phyloP scores from a whole-genome alignment of 2,329 filamentous ascomycete genomes.

The Neoscytalidium dimidiatum region DNA sequence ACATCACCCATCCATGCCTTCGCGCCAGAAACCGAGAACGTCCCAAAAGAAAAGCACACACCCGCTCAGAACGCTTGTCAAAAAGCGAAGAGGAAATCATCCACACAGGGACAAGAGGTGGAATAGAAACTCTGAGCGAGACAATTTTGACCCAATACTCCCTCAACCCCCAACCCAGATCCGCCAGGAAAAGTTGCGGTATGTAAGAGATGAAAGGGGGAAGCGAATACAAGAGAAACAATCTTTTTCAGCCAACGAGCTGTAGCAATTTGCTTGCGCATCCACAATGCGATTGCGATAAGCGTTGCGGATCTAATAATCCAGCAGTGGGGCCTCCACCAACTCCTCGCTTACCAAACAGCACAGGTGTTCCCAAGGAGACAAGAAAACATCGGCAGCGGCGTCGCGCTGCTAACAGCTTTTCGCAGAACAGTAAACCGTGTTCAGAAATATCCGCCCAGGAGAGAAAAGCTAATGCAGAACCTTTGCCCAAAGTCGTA shows the following conservation, averaged over 20 bases:
- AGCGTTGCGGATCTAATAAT: constrained; percentile 11
- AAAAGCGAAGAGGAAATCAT: background rate
- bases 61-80: constrained; percentile 12
- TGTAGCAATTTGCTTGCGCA: constrained; percentile 3
- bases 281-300: background rate
- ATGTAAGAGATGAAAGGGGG: background rate
- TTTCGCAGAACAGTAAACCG: constrained; percentile 9
- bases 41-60: background rate
- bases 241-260: background rate
- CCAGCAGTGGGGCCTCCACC: background rate
- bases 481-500: constrained; percentile 10
- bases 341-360: constrained; percentile 12
- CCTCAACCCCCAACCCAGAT: background rate
- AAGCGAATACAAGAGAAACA: background rate
- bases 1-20: background rate
- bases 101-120: background rate
- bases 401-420: background rate
- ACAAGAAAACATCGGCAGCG: background rate
- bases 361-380: constrained; percentile 1
- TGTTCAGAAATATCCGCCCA: constrained; percentile 15
- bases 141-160: constrained; percentile 3
- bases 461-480: constrained; percentile 8
- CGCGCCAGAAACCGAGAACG: background rate
- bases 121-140: background rate
- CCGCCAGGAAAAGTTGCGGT: background rate